Evolutionary conservation across 768 basidiomycete species (phyloP), one percentile per base, ranked within the genome.

Genomic region (Serpula lacrymans): DNA sequence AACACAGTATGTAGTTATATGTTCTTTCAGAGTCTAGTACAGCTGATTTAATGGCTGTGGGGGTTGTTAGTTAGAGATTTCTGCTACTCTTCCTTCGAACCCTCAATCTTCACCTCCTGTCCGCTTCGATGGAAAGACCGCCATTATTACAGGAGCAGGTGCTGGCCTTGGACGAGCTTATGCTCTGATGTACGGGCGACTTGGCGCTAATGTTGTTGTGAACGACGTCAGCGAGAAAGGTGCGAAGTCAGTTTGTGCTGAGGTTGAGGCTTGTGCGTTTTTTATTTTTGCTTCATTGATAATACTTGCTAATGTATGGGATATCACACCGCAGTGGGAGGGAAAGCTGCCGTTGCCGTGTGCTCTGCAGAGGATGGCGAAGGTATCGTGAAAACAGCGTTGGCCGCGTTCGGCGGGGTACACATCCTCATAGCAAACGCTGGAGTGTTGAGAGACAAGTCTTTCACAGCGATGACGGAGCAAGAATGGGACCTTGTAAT

Each of bases 201-300:
- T 94, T 7, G 95, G 96, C n/a, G 95, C 92, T 8, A 96, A 96
- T 52, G 88, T 99, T 23, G 88, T 98, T 32, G 80, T 98, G 30
- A 99, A 98, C 59, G 96, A 99, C 54, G 84, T 97, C 34, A 91
- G 75, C 58, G 85, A 84, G 55, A 88, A 92, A 51, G 84, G 77
- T 2, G 93, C 93, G 6, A 78, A 79, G 16, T 67, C 75, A 6
- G 93, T 98, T 2, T 91, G 90, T 13, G 77, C 84, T n/a, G 93
- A 97, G 58, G 78, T 98, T 43, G 73, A 77, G 45, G 77, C 82
- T 60, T 80, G 92, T 88, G 37, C 30, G 71, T 57, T 18, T 26
- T 24, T 9, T 9, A 27, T 25, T 36, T 13, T 25, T n/a, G n/a
- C n/a, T n/a, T n/a, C n/a, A n/a, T n/a, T n/a, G n/a, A 20, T 33